Evolutionary conservation across 306 rosid genomes (phyloP), one percentile per base, ranked within the genome.

Genomic region (Fragaria nilgerrensis): DNA sequence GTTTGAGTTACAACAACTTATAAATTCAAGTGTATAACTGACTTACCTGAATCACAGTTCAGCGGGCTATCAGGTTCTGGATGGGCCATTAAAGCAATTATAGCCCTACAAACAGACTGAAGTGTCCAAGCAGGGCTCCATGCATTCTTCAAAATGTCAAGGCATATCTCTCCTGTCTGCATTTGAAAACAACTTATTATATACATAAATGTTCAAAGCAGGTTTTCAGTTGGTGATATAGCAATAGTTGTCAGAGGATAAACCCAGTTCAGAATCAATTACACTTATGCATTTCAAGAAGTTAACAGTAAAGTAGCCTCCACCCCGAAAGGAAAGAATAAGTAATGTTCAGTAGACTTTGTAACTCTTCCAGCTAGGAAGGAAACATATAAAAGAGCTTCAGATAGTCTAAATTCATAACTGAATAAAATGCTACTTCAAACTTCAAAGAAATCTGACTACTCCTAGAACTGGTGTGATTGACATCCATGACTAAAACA

Each of bases 91-190:
- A 96, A 78, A 25, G 99, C 99, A 76, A 96, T 96, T 78, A 96
- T 96, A 78, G 98, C 99, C 83, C 98, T 89, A 74, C 99, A 96
- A 73, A 96, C 98, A 86, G 98, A 96, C 75, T 96, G 99, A 70
- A 96, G 96, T 7, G 99, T 92, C 98, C 99, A 96, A 37, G 99
- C 99, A 5, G 97, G 98, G 87, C 98, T 96, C 99, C 99, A 96
- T 58, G 99, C 99, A 81, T 87, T 96, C 84, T 96, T 96, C 89
- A 96, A 85, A 68, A 96, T 96, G 82, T 96, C 99, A 48, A 96
- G 88, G 87, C 98, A 96, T 77, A 96, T 96, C 91, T 96, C 99
- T 62, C 99, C 99, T 0, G 98, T 96, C 97, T 92, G 88, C 76
- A 81, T 10, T 34, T 52, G 44, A 68, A 82, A 63, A 16, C 23